Percentiles rank a stretch among this genome's conserved stretches.
Evolutionary conservation across 345 rosid species (phyloP).

Genomic region (Draba incana): DNA sequence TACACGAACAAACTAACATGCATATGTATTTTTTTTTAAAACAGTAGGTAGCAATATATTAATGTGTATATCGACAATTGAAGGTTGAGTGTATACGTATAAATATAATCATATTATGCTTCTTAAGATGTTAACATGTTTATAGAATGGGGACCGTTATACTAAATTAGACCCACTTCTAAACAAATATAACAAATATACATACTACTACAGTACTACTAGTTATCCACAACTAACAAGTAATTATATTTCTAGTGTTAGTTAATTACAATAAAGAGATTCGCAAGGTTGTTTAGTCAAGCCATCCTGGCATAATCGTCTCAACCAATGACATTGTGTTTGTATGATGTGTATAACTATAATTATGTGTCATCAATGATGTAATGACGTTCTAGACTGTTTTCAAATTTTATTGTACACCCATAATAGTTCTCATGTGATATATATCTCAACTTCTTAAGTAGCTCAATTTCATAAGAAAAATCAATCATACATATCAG

Average conservation of each 20-base stretch:
- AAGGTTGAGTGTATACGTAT: not conserved
- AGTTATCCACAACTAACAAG: constrained; percentile 15
- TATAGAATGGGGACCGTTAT: constrained; percentile 40
- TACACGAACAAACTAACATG: not conserved
- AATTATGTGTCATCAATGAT: constrained; percentile 7
- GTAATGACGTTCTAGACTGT: not conserved
- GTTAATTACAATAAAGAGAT: constrained; percentile 31
- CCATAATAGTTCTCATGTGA: not conserved
- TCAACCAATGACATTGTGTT: constrained; percentile 21
- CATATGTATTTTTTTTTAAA: not conserved
- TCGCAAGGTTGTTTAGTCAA: constrained; percentile 22
- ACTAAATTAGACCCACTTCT: constrained; percentile 21
- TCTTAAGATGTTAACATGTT: constrained; percentile 43
- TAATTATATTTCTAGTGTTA: constrained; percentile 14
- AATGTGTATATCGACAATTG: not conserved
- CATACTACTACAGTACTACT: not conserved
- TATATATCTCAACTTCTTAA: not conserved
- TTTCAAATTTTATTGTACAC: not conserved
- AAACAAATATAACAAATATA: not conserved
- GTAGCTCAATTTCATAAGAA: constrained; percentile 5
- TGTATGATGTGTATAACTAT: not conserved
- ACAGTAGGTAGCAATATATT: not conserved
- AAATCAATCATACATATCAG: not conserved
- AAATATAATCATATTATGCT: constrained; percentile 19
- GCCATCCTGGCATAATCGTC: constrained; percentile 37